Base-by-base conservation (phyloP, 768 basidiomycete species). In the Obba rivulosa region DNA sequence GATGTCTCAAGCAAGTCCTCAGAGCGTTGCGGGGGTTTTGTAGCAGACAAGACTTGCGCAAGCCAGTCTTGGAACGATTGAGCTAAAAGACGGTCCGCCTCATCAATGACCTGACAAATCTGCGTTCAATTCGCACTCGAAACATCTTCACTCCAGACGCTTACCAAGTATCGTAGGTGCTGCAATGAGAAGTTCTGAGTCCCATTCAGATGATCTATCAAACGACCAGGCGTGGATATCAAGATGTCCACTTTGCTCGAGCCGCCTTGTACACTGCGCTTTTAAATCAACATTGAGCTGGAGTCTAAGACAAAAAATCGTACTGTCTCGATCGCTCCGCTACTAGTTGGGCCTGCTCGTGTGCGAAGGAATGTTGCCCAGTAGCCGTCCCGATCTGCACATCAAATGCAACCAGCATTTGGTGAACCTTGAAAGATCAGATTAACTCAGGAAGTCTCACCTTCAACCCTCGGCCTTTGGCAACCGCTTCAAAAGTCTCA, bases 51-150 rank as follows among this genome's bases (percentile, higher is more conserved):
- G 3, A 98, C 87, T 59, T 83, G 83, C 5, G 79, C 77, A 2
- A 98, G 71, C 95, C 94, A 99, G 62, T 92, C 89, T 66, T 98
- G 93, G 69, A 96, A 98, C 1, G 91, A 92, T 63, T 97, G 93
- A 9, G 88, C 86, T 8, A 99, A 75, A 0, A 99, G 75, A n/a
- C 93, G 80, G 62, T 99, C 96, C 0, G 96, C 96, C 69, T 99
- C 96, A 64, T 99, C 96, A 48, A 99, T 91, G 23, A 98, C 84
- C 92, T 95, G 49, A 9, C 25, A 34, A 17, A 23, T 25, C 22
- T 21, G 31, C 13, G 9, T 41, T n/a, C n/a, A 48, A 8, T 21
- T 16, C 2, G 5, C 20, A 39, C 46, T 47, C 18, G 16, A 8
- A 48, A 18, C 39, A n/a, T 24, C n/a, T n/a, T n/a, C n/a, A 31